Evolutionary conservation across 768 basidiomycete genomes (phyloP).

Genomic region (Pisolithus marmoratus): DNA sequence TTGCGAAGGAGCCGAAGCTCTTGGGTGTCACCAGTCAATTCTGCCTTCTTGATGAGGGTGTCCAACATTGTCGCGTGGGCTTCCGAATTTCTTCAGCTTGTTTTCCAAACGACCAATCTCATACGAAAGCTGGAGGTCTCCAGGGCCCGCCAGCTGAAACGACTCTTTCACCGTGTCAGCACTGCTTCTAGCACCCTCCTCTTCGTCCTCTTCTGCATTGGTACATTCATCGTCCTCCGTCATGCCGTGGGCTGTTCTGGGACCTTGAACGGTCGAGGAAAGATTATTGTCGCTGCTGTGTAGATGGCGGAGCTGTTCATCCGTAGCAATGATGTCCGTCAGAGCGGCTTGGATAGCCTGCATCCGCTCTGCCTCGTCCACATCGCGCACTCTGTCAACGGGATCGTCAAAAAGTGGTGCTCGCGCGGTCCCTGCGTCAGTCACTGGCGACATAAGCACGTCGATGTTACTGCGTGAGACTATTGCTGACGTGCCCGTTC

Average conservation of each 20-base stretch:
- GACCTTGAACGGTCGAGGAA: slow-evolving; percentile 5
- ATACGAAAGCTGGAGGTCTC: slow-evolving; percentile 81
- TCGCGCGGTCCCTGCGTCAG: slow-evolving; percentile 49
- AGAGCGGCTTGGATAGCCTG: slow-evolving; percentile 95
- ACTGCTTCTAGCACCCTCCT: slow-evolving; percentile 23
- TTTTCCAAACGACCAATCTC: slow-evolving; percentile 78
- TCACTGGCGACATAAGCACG: slow-evolving; percentile 72
- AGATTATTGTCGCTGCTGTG: slow-evolving; percentile 4
- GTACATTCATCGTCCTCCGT: slow-evolving; percentile 33
- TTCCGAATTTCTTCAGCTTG: slow-evolving; percentile 70
- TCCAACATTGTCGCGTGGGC: slow-evolving; percentile 81
- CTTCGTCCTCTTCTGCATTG: slow-evolving; percentile 43
- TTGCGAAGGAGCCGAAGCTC: slow-evolving; percentile 79
- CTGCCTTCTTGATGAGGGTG: slow-evolving; percentile 89
- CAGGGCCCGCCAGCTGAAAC: slow-evolving; percentile 78
- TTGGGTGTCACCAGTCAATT: slow-evolving; percentile 83
- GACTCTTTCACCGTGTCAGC: slow-evolving; percentile 39
- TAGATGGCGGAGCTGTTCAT: slow-evolving; percentile 43
- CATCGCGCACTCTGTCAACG: slow-evolving; percentile 48
- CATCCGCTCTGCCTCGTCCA: slow-evolving; percentile 77
- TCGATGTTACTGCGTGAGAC: slow-evolving; percentile 53
- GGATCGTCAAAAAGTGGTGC: slow-evolving; percentile 80
- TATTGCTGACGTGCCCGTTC: slow-evolving; percentile 20
- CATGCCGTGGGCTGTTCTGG: slow-evolving; percentile 25
- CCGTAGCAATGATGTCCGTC: slow-evolving; percentile 90